Evolutionary conservation across 345 rosid species (phyloP).

Genomic region (Eucalyptus curtisii): DNA sequence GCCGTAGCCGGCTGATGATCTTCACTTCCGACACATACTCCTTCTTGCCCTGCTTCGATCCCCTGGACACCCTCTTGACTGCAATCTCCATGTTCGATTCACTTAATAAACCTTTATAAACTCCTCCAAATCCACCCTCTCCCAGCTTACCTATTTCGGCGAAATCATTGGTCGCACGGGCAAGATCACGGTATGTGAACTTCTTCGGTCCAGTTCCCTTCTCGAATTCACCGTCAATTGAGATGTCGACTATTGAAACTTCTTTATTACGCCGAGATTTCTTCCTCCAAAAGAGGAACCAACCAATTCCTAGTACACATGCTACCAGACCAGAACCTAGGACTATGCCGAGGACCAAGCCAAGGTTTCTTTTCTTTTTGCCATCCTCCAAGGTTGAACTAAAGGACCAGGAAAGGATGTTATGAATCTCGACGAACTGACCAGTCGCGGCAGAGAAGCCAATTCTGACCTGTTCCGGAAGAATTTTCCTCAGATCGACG

Average conservation of each 20-base stretch:
- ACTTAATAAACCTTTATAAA: conserved; percentile 28
- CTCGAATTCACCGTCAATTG: conserved; percentile 27
- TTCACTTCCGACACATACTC: conserved; percentile 36
- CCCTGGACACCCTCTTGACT: conserved; percentile 34
- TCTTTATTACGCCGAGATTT: background rate
- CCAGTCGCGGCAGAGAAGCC: conserved; percentile 52
- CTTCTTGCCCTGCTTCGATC: conserved; percentile 30
- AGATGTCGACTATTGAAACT: background rate
- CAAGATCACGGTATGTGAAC: conserved; percentile 24
- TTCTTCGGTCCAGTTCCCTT: conserved; percentile 37
- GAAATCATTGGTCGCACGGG: conserved; percentile 22
- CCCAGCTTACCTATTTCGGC: conserved; percentile 32
- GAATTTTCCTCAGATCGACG: conserved; percentile 16
- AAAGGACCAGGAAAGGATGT: conserved; percentile 24
- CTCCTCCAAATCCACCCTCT: conserved; percentile 50
- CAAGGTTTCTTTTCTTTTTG: background rate
- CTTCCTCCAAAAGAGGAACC: conserved; percentile 8
- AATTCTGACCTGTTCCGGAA: conserved; percentile 28
- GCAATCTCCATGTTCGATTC: conserved; percentile 19
- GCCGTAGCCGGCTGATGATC: conserved; percentile 41
- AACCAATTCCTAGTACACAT: background rate
- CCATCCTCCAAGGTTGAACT: conserved; percentile 15
- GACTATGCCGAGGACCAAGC: conserved; percentile 2
- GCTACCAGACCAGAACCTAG: conserved; percentile 1
- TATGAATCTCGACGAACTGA: conserved; percentile 15